Base-by-base conservation (phyloP, 2,329 filamentous ascomycete genomes). In the Clonostachys rhizophaga region DNA sequence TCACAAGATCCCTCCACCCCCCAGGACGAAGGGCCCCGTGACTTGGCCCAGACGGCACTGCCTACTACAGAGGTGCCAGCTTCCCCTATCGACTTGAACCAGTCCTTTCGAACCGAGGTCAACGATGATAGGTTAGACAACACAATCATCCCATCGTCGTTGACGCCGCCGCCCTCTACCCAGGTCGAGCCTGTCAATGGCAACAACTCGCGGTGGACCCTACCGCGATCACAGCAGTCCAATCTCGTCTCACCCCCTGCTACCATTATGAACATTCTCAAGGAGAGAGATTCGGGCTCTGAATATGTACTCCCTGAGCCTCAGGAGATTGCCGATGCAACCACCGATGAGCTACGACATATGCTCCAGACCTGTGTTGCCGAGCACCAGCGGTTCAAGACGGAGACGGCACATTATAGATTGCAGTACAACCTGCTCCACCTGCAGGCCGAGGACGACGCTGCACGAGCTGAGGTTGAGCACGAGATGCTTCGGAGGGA, bases 401-500 rank as follows among this genome's bases (percentile, higher is more conserved):
- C 91, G 72, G 87, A 91, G 49, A 85, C 87, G 14, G 88, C 91
- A 34, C 91, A 96, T 63, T 87, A 94, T 70, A 95, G 94, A 68
- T 73, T 97, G 47, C 92, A 96, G 64, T 87, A 91, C 61, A 91
- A 86, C 56, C 79, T 96, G 59, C 78, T 95, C 30, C 84, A 81
- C 45, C 84, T 96, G 54, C 89, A 95, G 59, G 91, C 88, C 47
- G 84, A 86, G 43, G 90, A 95, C 55, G 86, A 91, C 33, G 81
- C 89, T 10, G 91, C 95, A 66, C 84, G 91, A 24, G 90, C 92
- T 55, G 87, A 85, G 35, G 91, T 96, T 6, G 92, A 96, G 66
- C 87, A 95, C 57, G 88, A 94, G 54, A 91, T 96, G 81, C 87
- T 86, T n/a, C 82, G 89, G 52, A 80, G 87, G 18, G 91, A 96